These are phyloP conservation scores for Naganishia kalamii DNA, from an alignment of 768 basidiomycete species.

Conservation along the genomic window DNA sequence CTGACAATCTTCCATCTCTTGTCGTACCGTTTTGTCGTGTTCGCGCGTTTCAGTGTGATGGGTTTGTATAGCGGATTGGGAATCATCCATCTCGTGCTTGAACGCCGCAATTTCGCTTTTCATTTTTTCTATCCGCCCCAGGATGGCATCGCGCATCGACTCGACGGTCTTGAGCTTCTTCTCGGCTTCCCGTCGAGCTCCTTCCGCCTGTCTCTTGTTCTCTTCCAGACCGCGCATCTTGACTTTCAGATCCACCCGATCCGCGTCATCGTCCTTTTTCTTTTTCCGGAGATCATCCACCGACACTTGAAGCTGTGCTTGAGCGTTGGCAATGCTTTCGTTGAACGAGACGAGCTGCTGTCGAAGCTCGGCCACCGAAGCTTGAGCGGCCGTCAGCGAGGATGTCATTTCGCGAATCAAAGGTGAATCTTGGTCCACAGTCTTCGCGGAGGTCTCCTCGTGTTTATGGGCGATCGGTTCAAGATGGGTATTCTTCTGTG, in stretches of 20 bases:
- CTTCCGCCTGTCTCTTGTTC: slow-evolving; percentile 72
- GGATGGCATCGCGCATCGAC: slow-evolving; percentile 55
- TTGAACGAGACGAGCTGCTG: slow-evolving; percentile 24
- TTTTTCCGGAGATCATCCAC: slow-evolving; percentile 65
- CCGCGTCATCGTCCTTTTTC: slow-evolving; percentile 76
- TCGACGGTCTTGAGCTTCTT: slow-evolving; percentile 72
- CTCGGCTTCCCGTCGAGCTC: slow-evolving; percentile 73
- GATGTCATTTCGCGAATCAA: slow-evolving; percentile 34
- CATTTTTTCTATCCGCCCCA: slow-evolving; percentile 33
- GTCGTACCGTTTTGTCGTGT: slow-evolving; percentile 55
- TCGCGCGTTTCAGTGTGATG: slow-evolving; percentile 56
- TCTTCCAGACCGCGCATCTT: slow-evolving; percentile 83
- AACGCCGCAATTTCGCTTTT: slow-evolving; percentile 37
- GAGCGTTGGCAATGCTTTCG: slow-evolving; percentile 44
- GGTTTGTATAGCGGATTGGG: slow-evolving; percentile 59
- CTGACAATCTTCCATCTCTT: slow-evolving; percentile 50
- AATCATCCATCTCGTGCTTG: slow-evolving; percentile 42
- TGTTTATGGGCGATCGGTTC: background rate
- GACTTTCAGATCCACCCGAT: slow-evolving; percentile 69
- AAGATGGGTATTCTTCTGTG: background rate
- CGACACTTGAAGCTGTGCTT: slow-evolving; percentile 62
- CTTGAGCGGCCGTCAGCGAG: slow-evolving; percentile 37
- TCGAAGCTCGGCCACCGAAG: slow-evolving; percentile 8
- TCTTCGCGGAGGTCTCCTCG: background rate
- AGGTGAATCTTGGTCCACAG: slow-evolving; percentile 27